Percentiles rank a stretch among this genome's conserved stretches.
Conservation (phyloP, 192 early-diverging fungal species). For the Gonapodya prolifera region DNA sequence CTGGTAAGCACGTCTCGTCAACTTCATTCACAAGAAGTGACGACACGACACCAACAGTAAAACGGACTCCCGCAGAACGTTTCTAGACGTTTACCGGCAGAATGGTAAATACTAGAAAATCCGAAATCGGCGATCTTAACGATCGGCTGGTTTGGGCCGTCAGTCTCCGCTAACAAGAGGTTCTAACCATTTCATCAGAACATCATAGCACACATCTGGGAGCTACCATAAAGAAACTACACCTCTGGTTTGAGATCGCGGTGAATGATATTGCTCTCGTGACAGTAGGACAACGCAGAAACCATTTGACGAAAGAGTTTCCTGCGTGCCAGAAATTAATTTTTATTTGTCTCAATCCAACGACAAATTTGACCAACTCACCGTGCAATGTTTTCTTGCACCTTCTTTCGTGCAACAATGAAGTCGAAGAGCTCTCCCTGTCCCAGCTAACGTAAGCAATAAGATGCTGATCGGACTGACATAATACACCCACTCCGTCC, state of each 20-base stretch:
- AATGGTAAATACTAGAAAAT: constrained; percentile 21
- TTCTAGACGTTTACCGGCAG: background rate
- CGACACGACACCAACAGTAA: background rate
- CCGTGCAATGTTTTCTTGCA: constrained; percentile 13
- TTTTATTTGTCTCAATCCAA: background rate
- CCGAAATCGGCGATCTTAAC: constrained; percentile 55
- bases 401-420: background rate
- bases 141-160: constrained; percentile 24
- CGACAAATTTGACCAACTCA: constrained; percentile 13
- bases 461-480: too few species aligned
- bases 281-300: constrained; percentile 42
- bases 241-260: constrained; percentile 30
- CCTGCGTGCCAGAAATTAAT: constrained; percentile 44
- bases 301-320: constrained; percentile 40
- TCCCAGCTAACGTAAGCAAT: too few species aligned
- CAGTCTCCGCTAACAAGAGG: constrained; percentile 32
- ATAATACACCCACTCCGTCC: constrained; percentile 17
- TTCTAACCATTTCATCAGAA: constrained; percentile 26
- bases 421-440: background rate
- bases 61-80: background rate
- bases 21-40: too few species aligned
- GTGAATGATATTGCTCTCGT: constrained; percentile 39
- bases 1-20: too few species aligned
- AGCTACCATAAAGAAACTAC: background rate
- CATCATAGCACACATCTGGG: background rate